Base-by-base conservation (phyloP, 2,329 filamentous ascomycete species). In the Cladobotryum protrusum region DNA sequence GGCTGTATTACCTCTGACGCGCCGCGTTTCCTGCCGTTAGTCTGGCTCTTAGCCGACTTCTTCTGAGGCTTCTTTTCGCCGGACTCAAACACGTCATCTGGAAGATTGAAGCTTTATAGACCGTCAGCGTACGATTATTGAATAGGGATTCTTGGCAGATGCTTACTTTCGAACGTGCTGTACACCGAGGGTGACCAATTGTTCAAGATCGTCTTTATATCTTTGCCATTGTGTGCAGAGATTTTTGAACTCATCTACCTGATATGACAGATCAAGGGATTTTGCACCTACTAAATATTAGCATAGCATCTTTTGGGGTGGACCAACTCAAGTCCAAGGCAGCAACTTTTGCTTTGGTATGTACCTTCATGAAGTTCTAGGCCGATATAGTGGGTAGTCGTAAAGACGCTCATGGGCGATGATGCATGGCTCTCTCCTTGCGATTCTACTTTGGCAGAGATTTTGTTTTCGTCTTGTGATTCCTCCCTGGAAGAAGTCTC, bases 301-400 rank as follows among this genome's bases (percentile, higher is more conserved):
- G 68, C 50, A 56, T 48, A 20, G 20, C 34, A n/a, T n/a, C 24
- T 8, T 8, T 29, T 29, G 24, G 6, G 6, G 46, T 19, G 36
- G 39, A 19, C 18, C 5, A 32, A 17, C 2, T 15, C 29, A n/a
- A 7, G 18, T 32, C 34, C 20, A 29, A 8, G 11, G 7, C 11
- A 29, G 24, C 24, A 9, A 29, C 11, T 29, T 29, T 9, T 29
- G 24, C 24, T 9, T 8, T 9, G 11, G 6, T 8, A 29, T 9
- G 65, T 77, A 89, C 88, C 85, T 73, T 85, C 79, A 35, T 78
- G 77, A 49, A 96, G 71, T 59, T 92, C 86, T 43, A 97, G 76
- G 34, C 93, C 93, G 62, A 99, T 89, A 64, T 97, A 99, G 67
- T 91, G 92, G 1, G 91, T 96, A 19, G 89, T 90, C 0, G 92